Conservation (phyloP, 2,329 filamentous ascomycete genomes). For the Fusarium temperatum region DNA sequence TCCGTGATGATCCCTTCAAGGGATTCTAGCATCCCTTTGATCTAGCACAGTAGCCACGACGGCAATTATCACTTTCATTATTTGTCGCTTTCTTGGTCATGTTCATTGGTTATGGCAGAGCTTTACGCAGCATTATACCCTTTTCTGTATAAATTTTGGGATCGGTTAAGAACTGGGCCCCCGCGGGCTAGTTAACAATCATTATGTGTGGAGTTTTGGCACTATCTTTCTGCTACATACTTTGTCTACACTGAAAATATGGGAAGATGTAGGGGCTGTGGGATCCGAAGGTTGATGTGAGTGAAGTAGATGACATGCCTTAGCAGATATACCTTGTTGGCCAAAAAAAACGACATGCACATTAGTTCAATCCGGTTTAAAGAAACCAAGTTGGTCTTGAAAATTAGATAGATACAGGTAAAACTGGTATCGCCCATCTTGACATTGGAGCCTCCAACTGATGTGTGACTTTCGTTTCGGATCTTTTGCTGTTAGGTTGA, state of each 20-base stretch:
- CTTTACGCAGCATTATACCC: slow-evolving; percentile 34
- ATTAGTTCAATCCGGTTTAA: neutral
- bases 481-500: neutral
- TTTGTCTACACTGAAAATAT: slow-evolving; percentile 12
- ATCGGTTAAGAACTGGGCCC: neutral
- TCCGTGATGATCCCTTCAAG: slow-evolving; percentile 68
- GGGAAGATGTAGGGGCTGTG: neutral
- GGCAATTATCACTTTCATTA: slow-evolving; percentile 18
- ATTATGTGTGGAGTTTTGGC: slow-evolving; percentile 28
- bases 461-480: neutral
- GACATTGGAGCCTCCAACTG: neutral
- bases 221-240: neutral
- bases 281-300: neutral
- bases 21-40: slow-evolving; percentile 60
- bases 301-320: neutral
- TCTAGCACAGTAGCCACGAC: slow-evolving; percentile 6
- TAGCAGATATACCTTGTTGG: neutral
- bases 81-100: slow-evolving; percentile 24
- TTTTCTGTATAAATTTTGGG: slow-evolving; percentile 38
- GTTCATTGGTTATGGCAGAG: slow-evolving; percentile 10
- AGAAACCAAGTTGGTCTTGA: neutral
- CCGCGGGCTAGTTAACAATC: slow-evolving; percentile 11
- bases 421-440: slow-evolving; percentile 8
- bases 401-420: slow-evolving; percentile 7
- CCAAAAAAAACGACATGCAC: neutral